These are phyloP conservation scores for Mycena belliarum DNA, from an alignment of 768 basidiomycete genomes.

Conservation along the genomic window DNA sequence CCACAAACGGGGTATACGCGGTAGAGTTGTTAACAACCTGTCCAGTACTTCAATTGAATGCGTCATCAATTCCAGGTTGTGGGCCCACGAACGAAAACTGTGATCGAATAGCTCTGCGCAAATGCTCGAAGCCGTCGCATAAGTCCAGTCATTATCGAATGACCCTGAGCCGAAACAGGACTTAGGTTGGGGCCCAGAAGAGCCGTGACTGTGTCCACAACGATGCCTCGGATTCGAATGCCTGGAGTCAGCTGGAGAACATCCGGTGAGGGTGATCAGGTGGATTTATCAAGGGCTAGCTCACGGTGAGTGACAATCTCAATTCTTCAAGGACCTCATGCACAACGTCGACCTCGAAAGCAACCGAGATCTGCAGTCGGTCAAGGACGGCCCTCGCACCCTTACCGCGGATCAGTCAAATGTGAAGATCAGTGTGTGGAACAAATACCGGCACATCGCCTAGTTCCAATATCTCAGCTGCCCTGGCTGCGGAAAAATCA, in stretches of 20 bases:
- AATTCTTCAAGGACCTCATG: constrained; percentile 52
- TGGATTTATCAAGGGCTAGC: constrained; percentile 24
- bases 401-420: constrained; percentile 21
- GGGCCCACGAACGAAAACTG: constrained; percentile 53
- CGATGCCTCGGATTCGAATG: constrained; percentile 44
- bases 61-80: neutral
- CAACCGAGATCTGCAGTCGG: constrained; percentile 57
- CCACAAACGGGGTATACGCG: constrained; percentile 7
- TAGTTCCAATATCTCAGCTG: constrained; percentile 37
- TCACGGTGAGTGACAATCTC: constrained; percentile 27
- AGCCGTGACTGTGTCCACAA: constrained; percentile 68
- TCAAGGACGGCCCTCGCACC: constrained; percentile 41
- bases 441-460: constrained; percentile 27
- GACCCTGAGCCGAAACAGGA: constrained; percentile 70
- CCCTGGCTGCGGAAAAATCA: constrained; percentile 58
- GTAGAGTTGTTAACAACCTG: constrained; percentile 68
- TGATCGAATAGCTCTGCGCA: constrained; percentile 43
- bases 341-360: constrained; percentile 59
- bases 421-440: neutral
- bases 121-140: constrained; percentile 63
- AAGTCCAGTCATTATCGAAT: constrained; percentile 70
- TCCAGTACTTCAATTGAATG: neutral
- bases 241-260: constrained; percentile 16
- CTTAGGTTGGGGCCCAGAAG: constrained; percentile 65
- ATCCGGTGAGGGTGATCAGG: neutral